Evolutionary conservation across 306 rosid genomes (phyloP).

Genomic region (Lathyrus sativus): DNA sequence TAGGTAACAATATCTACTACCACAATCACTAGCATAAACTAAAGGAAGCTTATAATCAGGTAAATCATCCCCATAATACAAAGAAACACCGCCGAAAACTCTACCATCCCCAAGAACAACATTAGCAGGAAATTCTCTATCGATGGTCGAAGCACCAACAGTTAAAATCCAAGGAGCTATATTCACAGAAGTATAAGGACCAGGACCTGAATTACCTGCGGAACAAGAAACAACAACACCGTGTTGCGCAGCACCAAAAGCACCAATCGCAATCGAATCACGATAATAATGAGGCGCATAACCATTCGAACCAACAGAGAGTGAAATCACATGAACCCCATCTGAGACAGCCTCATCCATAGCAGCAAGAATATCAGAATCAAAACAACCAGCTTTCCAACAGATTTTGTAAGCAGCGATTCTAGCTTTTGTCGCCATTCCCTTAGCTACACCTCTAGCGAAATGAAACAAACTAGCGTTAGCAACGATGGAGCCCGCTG

Average conservation of each 20-base stretch:
- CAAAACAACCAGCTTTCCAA: conserved; percentile 73
- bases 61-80: conserved; percentile 60
- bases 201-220: conserved; percentile 82
- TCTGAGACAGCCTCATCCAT: conserved; percentile 87
- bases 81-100: conserved; percentile 62
- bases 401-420: conserved; percentile 89
- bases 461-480: conserved; percentile 69
- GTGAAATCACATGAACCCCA: conserved; percentile 74
- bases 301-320: conserved; percentile 78
- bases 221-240: conserved; percentile 85
- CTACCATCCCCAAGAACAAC: conserved; percentile 69
- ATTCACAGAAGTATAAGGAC: conserved; percentile 65
- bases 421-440: conserved; percentile 87
- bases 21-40: conserved; percentile 62
- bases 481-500: conserved; percentile 58
- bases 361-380: conserved; percentile 91
- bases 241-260: conserved; percentile 67
- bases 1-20: conserved; percentile 54
- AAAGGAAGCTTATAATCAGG: conserved; percentile 57
- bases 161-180: conserved; percentile 94
- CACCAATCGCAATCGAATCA: conserved; percentile 83
- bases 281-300: conserved; percentile 52
- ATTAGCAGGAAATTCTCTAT: conserved; percentile 77
- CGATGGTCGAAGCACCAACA: conserved; percentile 83
- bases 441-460: conserved; percentile 76